A percentile compares a stretch with the other conserved stretches of the same genome.
These are phyloP conservation scores for Lipomyces yamadae DNA, from an alignment of 805 yeast species.

Conservation along the genomic window DNA sequence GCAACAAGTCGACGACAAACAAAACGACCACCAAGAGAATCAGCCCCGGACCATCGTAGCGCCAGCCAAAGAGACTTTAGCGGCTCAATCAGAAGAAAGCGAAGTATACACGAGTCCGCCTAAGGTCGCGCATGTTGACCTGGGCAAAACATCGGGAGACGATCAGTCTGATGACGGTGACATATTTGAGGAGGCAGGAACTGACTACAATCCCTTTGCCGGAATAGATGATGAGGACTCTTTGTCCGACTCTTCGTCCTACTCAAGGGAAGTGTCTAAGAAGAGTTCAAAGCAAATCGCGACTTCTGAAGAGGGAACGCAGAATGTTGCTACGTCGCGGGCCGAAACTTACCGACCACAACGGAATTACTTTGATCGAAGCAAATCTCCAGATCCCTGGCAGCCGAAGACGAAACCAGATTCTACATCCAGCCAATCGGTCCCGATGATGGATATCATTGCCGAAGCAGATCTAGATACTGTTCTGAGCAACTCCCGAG, in stretches of 20 bases:
- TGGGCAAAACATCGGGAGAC: neutral
- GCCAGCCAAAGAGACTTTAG: neutral
- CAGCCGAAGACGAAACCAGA: neutral
- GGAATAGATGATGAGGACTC: conserved; percentile 24
- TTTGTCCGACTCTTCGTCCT: neutral
- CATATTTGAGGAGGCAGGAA: conserved; percentile 35
- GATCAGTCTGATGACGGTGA: conserved; percentile 18
- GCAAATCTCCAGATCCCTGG: neutral
- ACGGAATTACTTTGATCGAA: conserved; percentile 17
- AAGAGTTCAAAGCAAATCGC: neutral
- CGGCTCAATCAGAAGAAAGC: neutral
- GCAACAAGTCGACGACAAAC: too few relatives aligned
- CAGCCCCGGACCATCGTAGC: neutral
- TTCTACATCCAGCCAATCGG: neutral
- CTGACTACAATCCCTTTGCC: conserved; percentile 36
- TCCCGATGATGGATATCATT: neutral
- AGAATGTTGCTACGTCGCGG: neutral
- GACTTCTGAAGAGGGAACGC: neutral
- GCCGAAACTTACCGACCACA: neutral
- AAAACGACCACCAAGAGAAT: too few relatives aligned
- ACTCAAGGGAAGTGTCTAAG: conserved; percentile 12
- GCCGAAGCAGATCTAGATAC: conserved; percentile 20
- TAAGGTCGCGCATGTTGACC: neutral
- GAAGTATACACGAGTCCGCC: neutral
- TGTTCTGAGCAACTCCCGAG: conserved; percentile 14